Conservation (phyloP, 140 eudicot genomes). For the Flaveria floridana region DNA sequence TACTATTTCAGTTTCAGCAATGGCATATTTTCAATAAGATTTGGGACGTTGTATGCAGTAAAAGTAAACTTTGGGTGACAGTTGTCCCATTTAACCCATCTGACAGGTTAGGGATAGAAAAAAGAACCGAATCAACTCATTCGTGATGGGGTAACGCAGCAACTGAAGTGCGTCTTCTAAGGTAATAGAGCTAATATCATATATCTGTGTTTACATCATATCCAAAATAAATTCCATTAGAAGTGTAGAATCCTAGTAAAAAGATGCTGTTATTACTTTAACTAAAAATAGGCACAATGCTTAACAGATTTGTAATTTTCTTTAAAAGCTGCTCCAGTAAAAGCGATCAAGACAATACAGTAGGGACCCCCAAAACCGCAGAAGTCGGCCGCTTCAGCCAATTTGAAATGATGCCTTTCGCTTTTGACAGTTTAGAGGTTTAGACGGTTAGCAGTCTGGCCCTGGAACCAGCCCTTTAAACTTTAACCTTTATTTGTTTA, state of each 20-base stretch:
- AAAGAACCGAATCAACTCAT: background rate
- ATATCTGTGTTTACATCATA: constrained; percentile 43
- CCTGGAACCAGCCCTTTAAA: too few relatives aligned
- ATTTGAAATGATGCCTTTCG: too few relatives aligned
- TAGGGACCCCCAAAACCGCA: too few relatives aligned
- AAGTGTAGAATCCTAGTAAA: too few relatives aligned
- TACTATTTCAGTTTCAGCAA: background rate
- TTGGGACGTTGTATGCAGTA: background rate
- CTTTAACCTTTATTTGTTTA: too few relatives aligned
- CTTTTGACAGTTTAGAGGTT: too few relatives aligned
- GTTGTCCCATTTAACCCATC: background rate
- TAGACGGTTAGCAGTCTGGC: too few relatives aligned
- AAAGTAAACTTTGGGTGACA: background rate
- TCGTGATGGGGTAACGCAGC: constrained; percentile 66
- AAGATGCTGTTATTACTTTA: background rate
- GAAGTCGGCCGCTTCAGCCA: too few relatives aligned
- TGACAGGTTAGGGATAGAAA: background rate
- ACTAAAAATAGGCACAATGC: background rate
- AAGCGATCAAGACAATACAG: too few relatives aligned
- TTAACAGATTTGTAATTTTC: too few relatives aligned
- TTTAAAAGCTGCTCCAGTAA: too few relatives aligned
- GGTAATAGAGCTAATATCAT: constrained; percentile 56
- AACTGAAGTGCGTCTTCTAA: constrained; percentile 78
- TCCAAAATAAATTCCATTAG: background rate
- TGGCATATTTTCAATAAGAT: too few relatives aligned